A percentile compares a stretch with the other conserved stretches of the same genome.
phyloP scores from a whole-genome alignment of 805 yeast species.

The Ogataea pignaliae region DNA sequence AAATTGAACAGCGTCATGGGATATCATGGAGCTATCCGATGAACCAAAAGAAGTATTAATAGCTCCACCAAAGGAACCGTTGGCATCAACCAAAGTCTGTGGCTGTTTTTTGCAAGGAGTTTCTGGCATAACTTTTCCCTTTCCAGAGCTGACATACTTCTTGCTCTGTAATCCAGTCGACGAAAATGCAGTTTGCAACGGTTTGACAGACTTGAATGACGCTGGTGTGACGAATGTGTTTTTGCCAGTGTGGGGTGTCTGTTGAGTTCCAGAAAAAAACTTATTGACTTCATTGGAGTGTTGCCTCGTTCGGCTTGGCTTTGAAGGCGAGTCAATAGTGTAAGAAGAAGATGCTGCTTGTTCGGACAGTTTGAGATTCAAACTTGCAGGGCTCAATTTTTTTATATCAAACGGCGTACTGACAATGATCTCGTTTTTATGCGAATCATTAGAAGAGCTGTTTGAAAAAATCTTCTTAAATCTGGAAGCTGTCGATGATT shows the following conservation, averaged over 20 bases:
- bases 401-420: conserved; percentile 19
- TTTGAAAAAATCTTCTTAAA: conserved; percentile 19
- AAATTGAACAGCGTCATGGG: background rate
- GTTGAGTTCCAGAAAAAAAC: background rate
- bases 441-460: background rate
- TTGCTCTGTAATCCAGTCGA: conserved; percentile 69
- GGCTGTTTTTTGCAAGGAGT: conserved; percentile 57
- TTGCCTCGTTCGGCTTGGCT: conserved; percentile 6
- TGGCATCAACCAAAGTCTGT: conserved; percentile 23
- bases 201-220: conserved; percentile 68
- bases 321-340: conserved; percentile 18
- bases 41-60: conserved; percentile 18
- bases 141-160: conserved; percentile 40
- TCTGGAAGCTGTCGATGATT: conserved; percentile 20
- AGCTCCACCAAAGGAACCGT: conserved; percentile 20
- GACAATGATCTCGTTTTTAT: conserved; percentile 5
- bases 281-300: background rate
- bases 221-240: conserved; percentile 42
- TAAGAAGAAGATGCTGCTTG: conserved; percentile 3
- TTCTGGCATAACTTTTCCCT: conserved; percentile 45
- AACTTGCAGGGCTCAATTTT: conserved; percentile 12
- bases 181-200: conserved; percentile 79
- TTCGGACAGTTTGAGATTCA: conserved; percentile 4
- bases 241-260: conserved; percentile 9
- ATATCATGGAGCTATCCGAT: conserved; percentile 7